Evolutionary conservation across 495 filamentous ascomycete species (phyloP).

Genomic region (Neurospora intermedia): DNA sequence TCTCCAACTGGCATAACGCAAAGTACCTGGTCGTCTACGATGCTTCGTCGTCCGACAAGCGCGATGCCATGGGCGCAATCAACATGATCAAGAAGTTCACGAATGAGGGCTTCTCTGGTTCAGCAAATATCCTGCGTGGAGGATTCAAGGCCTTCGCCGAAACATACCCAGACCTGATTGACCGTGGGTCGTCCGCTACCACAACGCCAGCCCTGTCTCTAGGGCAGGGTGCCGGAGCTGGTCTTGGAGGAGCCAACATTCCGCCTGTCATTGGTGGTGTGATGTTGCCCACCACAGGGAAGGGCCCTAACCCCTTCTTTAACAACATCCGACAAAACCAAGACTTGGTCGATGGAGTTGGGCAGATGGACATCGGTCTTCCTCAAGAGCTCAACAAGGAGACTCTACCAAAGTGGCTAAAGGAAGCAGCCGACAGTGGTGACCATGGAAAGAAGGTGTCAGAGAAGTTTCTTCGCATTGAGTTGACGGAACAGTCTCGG

Average conservation of each 20-base stretch:
- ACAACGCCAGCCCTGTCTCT: slow-evolving; percentile 24
- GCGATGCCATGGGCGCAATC: slow-evolving; percentile 63
- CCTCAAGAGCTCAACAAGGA: slow-evolving; percentile 48
- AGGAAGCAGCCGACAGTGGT: slow-evolving; percentile 47
- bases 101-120: slow-evolving; percentile 70
- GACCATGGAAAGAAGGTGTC: slow-evolving; percentile 74
- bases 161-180: slow-evolving; percentile 37
- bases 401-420: slow-evolving; percentile 67
- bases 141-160: slow-evolving; percentile 43
- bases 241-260: slow-evolving; percentile 40
- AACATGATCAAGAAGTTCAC: slow-evolving; percentile 91
- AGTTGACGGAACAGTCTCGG: slow-evolving; percentile 72
- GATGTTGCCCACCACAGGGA: slow-evolving; percentile 57
- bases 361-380: slow-evolving; percentile 68
- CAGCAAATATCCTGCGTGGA: slow-evolving; percentile 56
- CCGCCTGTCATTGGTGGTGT: slow-evolving; percentile 83
- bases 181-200: slow-evolving; percentile 22
- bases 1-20: slow-evolving; percentile 63
- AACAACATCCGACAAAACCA: slow-evolving; percentile 94
- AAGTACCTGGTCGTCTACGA: slow-evolving; percentile 84
- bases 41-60: slow-evolving; percentile 56
- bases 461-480: slow-evolving; percentile 72
- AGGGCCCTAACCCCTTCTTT: slow-evolving; percentile 80
- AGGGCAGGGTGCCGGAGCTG: slow-evolving; percentile 18
- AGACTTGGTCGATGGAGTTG: slow-evolving; percentile 88